These are phyloP conservation scores for Fusarium keratoplasticum DNA, from an alignment of 2,329 filamentous ascomycete species.

Conservation along the genomic window DNA sequence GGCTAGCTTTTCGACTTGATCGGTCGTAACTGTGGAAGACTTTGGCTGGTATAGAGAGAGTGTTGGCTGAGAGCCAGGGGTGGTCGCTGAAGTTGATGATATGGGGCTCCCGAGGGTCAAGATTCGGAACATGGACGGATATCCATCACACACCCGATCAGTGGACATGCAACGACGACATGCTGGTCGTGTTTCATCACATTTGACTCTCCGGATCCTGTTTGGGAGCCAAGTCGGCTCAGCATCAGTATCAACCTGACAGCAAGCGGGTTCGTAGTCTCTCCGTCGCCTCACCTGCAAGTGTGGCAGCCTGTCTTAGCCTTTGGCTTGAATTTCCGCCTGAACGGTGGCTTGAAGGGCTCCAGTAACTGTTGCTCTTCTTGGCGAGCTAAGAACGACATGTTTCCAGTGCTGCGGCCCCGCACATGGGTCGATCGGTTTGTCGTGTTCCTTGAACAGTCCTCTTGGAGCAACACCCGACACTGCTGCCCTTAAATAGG, in stretches of 20 bases:
- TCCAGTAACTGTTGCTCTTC: not conserved
- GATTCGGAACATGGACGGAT: not conserved
- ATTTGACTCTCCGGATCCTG: slow-evolving; percentile 15
- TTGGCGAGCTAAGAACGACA: not conserved
- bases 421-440: not conserved
- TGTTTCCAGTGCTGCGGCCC: not conserved
- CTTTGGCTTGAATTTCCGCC: slow-evolving; percentile 1
- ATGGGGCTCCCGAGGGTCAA: not conserved
- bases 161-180: slow-evolving; percentile 4
- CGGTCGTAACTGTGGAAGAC: not conserved
- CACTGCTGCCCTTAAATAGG: not conserved
- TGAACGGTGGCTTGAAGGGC: not conserved
- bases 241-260: not conserved
- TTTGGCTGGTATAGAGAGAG: slow-evolving; percentile 2
- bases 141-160: not conserved
- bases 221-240: not conserved
- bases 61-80: not conserved
- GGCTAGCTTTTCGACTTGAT: not conserved
- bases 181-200: slow-evolving; percentile 1
- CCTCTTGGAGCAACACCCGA: not conserved
- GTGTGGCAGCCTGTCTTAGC: slow-evolving; percentile 1
- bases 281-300: not conserved
- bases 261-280: not conserved
- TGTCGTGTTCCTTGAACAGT: not conserved
- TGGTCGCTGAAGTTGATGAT: not conserved